Evolutionary conservation across 2,329 filamentous ascomycete genomes (phyloP).

Genomic region (Paraphaeosphaeria minitans): DNA sequence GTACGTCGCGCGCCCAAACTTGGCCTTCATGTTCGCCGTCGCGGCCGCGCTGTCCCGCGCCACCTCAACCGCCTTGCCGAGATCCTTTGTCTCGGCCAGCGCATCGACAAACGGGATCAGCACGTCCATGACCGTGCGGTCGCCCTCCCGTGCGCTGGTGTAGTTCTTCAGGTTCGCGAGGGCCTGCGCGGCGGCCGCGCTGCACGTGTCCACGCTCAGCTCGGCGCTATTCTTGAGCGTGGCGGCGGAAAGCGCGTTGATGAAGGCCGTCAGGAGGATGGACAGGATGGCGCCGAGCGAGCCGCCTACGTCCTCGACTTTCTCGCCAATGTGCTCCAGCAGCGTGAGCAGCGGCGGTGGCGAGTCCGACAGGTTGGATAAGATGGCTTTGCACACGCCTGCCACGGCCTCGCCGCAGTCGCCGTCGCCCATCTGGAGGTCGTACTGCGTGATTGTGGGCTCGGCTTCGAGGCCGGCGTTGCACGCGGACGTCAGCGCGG

Average conservation of each 20-base stretch:
- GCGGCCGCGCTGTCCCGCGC: constrained; percentile 75
- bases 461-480: constrained; percentile 62
- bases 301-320: constrained; percentile 74
- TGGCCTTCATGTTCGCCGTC: constrained; percentile 90
- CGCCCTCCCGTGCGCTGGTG: constrained; percentile 84
- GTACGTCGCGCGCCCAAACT: constrained; percentile 81
- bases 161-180: constrained; percentile 63
- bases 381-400: constrained; percentile 70
- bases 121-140: constrained; percentile 89
- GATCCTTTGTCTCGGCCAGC: constrained; percentile 66
- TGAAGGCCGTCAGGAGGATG: constrained; percentile 86
- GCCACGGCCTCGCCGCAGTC: constrained; percentile 74
- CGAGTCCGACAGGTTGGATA: constrained; percentile 55
- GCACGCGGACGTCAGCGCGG: constrained; percentile 50
- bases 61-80: constrained; percentile 73
- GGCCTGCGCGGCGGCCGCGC: constrained; percentile 50
- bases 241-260: constrained; percentile 45
- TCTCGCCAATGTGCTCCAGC: constrained; percentile 62
- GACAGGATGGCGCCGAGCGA: constrained; percentile 76
- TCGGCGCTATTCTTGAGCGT: constrained; percentile 38
- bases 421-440: constrained; percentile 85
- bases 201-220: constrained; percentile 44
- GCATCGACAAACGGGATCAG: constrained; percentile 82
- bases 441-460: constrained; percentile 68
- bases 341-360: constrained; percentile 58